A percentile compares a stretch with the other conserved stretches of the same genome.
Conservation (phyloP, 768 basidiomycete species). For the Guyanaporus albipodus region DNA sequence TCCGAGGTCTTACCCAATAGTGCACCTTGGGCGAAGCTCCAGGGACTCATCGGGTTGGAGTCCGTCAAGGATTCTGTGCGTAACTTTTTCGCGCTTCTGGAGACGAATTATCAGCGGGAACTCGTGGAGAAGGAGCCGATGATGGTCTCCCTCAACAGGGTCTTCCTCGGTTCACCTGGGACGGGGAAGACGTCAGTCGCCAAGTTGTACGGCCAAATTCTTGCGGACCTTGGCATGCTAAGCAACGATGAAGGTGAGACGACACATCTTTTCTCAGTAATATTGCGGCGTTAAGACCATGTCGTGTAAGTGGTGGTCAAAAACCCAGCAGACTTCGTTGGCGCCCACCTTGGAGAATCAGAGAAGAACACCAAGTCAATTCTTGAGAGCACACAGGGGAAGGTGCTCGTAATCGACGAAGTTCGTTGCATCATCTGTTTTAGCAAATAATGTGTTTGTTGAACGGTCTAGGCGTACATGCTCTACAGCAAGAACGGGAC, state of each 20-base stretch:
- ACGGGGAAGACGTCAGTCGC: constrained; percentile 74
- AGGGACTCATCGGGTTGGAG: constrained; percentile 50
- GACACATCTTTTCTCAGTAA: no score
- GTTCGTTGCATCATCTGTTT: constrained; percentile 25
- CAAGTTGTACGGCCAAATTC: constrained; percentile 60
- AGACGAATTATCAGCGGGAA: constrained; percentile 59
- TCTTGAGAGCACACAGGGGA: constrained; percentile 53
- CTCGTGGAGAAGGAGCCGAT: constrained; percentile 51
- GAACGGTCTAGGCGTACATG: constrained; percentile 58
- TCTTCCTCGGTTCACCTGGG: constrained; percentile 66
- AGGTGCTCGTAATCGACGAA: constrained; percentile 72
- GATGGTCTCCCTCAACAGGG: constrained; percentile 55
- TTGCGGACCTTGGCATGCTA: constrained; percentile 59
- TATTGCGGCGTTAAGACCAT: neutral
- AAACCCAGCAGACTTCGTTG: constrained; percentile 68
- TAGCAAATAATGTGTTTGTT: constrained; percentile 1
- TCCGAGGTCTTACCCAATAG: constrained; percentile 44
- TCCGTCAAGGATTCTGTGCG: constrained; percentile 55
- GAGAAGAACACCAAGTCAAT: constrained; percentile 66
- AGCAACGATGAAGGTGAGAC: constrained; percentile 67
- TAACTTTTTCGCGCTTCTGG: constrained; percentile 45
- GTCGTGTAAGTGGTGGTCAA: constrained; percentile 51
- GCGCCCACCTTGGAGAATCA: constrained; percentile 52
- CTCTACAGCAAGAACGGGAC: constrained; percentile 42
- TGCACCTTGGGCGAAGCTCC: constrained; percentile 49